Conservation (phyloP, 2,329 filamentous ascomycete genomes). For the Ophiostoma montium region DNA sequence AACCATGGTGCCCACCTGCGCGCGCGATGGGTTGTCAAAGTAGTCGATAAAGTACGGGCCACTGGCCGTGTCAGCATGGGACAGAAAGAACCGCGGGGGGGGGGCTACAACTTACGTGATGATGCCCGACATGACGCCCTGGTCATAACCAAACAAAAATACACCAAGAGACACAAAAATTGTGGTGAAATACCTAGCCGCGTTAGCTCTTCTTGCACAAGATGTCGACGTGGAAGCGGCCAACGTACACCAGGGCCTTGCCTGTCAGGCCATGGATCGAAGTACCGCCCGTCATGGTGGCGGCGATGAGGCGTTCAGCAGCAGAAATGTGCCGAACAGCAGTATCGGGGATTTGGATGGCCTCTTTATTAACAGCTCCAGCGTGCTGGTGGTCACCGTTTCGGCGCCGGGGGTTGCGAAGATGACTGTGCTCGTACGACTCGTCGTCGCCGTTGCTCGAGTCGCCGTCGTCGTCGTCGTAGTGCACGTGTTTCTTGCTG, state of each 20-base stretch:
- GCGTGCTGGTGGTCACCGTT: conserved; percentile 22
- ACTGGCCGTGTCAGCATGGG: background rate
- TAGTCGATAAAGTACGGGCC: conserved; percentile 82
- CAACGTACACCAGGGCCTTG: conserved; percentile 70
- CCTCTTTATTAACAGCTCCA: conserved; percentile 49
- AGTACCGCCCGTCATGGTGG: conserved; percentile 73
- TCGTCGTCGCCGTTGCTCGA: conserved; percentile 23
- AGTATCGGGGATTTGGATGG: conserved; percentile 67
- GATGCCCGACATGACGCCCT: conserved; percentile 59
- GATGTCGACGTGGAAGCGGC: background rate
- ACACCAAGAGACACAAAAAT: conserved; percentile 75
- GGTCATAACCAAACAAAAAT: conserved; percentile 24
- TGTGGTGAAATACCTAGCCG: conserved; percentile 75
- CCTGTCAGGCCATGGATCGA: conserved; percentile 86
- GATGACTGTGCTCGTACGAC: conserved; percentile 9
- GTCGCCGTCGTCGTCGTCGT: conserved; percentile 33
- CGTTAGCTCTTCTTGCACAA: background rate
- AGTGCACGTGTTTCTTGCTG: conserved; percentile 52
- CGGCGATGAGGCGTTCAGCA: conserved; percentile 56
- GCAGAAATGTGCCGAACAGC: conserved; percentile 47
- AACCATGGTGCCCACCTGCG: conserved; percentile 91
- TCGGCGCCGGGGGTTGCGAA: conserved; percentile 7
- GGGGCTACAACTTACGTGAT: conserved; percentile 29
- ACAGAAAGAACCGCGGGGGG: conserved; percentile 24
- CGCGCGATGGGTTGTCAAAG: conserved; percentile 75